phyloP scores from a whole-genome alignment of 768 basidiomycete species.

The Scleroderma citrinum region DNA sequence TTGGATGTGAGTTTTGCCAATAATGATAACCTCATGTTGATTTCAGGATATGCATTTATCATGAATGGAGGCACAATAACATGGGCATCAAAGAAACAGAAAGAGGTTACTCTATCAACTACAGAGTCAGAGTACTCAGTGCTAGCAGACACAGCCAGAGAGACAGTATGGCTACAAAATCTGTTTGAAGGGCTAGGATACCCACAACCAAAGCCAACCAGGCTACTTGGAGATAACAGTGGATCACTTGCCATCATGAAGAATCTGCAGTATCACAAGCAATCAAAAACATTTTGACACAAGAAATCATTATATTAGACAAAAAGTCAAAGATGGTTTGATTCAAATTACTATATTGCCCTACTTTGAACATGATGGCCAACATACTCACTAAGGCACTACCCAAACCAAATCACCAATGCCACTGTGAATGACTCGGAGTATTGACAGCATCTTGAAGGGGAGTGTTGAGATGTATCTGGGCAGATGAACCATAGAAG shows the following conservation, averaged over 20 bases:
- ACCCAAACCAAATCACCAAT: not conserved
- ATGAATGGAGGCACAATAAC: conserved; percentile 24
- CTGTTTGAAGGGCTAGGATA: conserved; percentile 28
- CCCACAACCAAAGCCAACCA: conserved; percentile 8
- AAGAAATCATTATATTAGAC: conserved; percentile 19
- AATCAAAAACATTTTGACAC: conserved; percentile 14
- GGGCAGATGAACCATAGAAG: no score
- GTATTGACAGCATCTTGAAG: conserved; percentile 7
- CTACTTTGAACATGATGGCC: conserved; percentile 18
- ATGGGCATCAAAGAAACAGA: conserved; percentile 28
- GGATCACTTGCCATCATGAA: conserved; percentile 23
- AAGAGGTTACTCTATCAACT: conserved; percentile 13
- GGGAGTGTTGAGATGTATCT: conserved; percentile 17
- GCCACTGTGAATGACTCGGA: conserved; percentile 8
- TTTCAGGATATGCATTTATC: conserved; percentile 24
- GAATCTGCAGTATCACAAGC: conserved; percentile 13
- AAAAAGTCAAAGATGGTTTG: conserved; percentile 22
- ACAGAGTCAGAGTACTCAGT: conserved; percentile 5
- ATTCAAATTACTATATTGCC: conserved; percentile 11
- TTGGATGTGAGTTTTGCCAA: conserved; percentile 24
- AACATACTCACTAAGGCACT: conserved; percentile 13
- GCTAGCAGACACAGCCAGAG: not conserved
- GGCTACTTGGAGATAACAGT: conserved; percentile 17
- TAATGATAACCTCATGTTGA: conserved; percentile 13
- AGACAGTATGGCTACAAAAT: conserved; percentile 17